Evolutionary conservation across 805 yeast species (phyloP), one percentile per base, ranked within the genome.

Genomic region (Candida insectorum): DNA sequence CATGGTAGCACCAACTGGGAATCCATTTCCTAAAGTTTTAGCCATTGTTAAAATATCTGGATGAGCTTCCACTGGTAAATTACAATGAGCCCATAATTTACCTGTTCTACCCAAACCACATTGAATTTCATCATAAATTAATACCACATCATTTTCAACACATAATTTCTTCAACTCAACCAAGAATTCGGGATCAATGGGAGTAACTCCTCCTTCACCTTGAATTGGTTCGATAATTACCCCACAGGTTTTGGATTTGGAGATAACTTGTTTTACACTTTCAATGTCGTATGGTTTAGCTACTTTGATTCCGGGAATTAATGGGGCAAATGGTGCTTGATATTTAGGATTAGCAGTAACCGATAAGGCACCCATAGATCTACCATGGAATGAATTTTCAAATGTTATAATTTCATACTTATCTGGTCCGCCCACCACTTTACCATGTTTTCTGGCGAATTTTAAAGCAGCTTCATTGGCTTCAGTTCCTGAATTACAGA

Each of bases 61-160:
- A 53, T 87, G 95, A 0, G 93, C 95, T 38, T 78, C 85, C 30
- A 66, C 58, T 24, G 93, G 89, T 31, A 83, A 65, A 39, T 73
- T 66, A 26, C 78, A 68, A 56, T 91, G 98, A 0, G 97, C 95
- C 98, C 98, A 91, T 25, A 93, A 65, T 40, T 77, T 74, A 28
- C 97, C 97, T 0, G 95, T 72, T 58, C 98, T 80, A 12, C 96
- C 96, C 47, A 91, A 71, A 12, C 98, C 98, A 70, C 96, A 87
- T 61, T 91, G 98, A 51, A 91, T 91, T 65, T 91, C 98, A 64
- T 91, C 98, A 56, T 79, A 88, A 44, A 91, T 89, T 39, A 91
- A 73, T 20, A 86, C 54, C 8, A 85, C 94, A 34, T 83, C 78
- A 46, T 81, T 71, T 36, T 79, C 71, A 36, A 65, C 62, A 56